Evolutionary conservation across 306 rosid genomes (phyloP), one percentile per base, ranked within the genome.

Genomic region (Sicyos edulis): DNA sequence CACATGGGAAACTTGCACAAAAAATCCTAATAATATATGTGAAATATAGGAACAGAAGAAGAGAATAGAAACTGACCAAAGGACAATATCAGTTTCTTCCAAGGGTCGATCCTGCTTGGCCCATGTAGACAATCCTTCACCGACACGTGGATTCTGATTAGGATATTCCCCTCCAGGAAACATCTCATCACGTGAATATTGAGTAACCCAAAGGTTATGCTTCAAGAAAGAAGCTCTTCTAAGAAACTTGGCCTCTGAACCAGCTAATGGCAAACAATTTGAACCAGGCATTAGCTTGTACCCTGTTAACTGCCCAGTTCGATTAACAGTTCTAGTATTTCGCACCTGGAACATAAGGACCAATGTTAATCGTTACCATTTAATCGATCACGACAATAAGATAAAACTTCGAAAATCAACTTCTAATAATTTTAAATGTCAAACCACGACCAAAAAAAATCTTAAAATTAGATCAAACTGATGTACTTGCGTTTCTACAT

Each of bases 151-250:
- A 79, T 86, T 91, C 77, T 91, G 95, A 80, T 91, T 86, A 20
- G 96, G 96, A 49, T 86, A 91, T 77, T 92, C 92, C 75, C 96
- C 95, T 71, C 97, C 97, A 10, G 96, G 96, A 82, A 78, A 86
- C 88, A 81, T 83, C 81, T 91, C 88, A 72, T 79, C 76, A 10
- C 66, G 86, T 26, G 96, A 73, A 66, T 83, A 85, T 26, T 76
- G 72, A 64, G 96, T 91, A 60, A 89, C 96, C 97, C 97, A 92
- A 71, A 92, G 88, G 80, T 88, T 91, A 54, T 91, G 96, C 79
- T 85, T 86, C 81, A 91, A 82, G 86, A 91, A 88, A 72, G 92
- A 77, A 81, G 97, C 92, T 85, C 97, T 83, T 79, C 96, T 83
- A 52, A 91, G 72, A 75, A 91, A 86, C 84, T 85, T 86, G 76